Evolutionary conservation across 495 filamentous ascomycete genomes (phyloP), one percentile per base, ranked within the genome.

Genomic region (Daldinia concentrica): DNA sequence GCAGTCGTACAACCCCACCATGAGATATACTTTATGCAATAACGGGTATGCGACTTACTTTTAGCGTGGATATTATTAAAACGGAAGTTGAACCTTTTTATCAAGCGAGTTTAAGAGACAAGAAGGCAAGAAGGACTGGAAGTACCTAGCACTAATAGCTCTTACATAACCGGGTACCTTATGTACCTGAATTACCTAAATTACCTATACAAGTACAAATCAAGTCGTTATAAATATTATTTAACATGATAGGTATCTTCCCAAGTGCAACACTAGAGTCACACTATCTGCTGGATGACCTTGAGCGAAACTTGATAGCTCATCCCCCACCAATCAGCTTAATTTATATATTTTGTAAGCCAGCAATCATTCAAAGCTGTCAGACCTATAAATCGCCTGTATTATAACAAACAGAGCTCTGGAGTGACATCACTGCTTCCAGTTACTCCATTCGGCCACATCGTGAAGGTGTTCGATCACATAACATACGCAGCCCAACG

Each of bases 1-100:
- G 43, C 68, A 59, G 29, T 66, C 58, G 19, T 63, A 51, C 43
- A 65, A 70, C 64, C 69, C 69, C 69, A 64, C 64, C 64, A 72
- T 62, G 8, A 36, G 41, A 54, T 50, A 39, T 43, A 43, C 34
- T 4, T 59, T 68, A 66, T 68, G 64, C 56, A 64, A 61, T 64
- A 64, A 12, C 5, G n/a, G 26, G 15, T 29, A 7, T 43, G 24
- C 8, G 26, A 17, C 15, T 15, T 17, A 17, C 5, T 4, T 4
- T 37, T 48, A 24, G 17, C 17, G 43, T 1, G 19, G 43, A 48
- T 48, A 6, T 43, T 54, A 30, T 58, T 58, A 54, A 54, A n/a
- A 1, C 24, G 50, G 19, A 45, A 48, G 32, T 11, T 34, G 32
- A 34, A 3, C 26, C 26, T 27, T 4, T 27, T 2, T n/a, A n/a